Evolutionary conservation across 768 basidiomycete genomes (phyloP), one percentile per base, ranked within the genome.

Genomic region (Clitopilus passeckerianus): DNA sequence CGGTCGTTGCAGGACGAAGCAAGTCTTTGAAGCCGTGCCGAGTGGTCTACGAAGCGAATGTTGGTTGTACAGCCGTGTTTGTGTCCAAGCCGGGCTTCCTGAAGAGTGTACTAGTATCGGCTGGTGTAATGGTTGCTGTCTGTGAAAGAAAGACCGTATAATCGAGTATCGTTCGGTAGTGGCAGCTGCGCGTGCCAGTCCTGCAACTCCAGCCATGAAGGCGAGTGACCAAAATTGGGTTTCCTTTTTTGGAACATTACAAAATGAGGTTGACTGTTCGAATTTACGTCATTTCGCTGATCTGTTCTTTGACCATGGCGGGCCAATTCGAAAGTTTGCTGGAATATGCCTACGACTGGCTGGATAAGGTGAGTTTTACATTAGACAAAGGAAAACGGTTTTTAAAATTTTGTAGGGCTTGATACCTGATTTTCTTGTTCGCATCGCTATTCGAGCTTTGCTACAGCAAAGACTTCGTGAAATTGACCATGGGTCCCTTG

Each of bases 401-500:
- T 5, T 5, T 14, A 3, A 2, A 14, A 41, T 2, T 20, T 50
- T 20, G 37, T 64, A 85, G 81, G 87, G 87, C 16, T 65, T 83
- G 14, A 74, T 89, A 16, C 89, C 88, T 22, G 87, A 89, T 66
- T 77, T 83, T 53, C 63, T 86, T 34, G 41, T 75, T 53, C 68
- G 71, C 18, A 64, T 64, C 18, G 70, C 69, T 56, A 72, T 77
- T 44, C 70, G 75, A 23, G 70, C 75, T 44, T 72, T 87, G 3
- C 74, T 80, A 59, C 77, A 80, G 33, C 79, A 82, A 63, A 71
- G 85, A 33, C 74, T 87, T 53, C 77, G 81, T 22, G 83, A 87
- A 66, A 85, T 89, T 57, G 79, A 88, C 67, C 69, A 76, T 58
- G 85, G 84, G 27, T 80, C 81, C 16, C 78, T 86, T 54, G 81